Evolutionary conservation across 805 yeast genomes (phyloP), one percentile per base, ranked within the genome.

Genomic region (Wickerhamiella domercqiae): DNA sequence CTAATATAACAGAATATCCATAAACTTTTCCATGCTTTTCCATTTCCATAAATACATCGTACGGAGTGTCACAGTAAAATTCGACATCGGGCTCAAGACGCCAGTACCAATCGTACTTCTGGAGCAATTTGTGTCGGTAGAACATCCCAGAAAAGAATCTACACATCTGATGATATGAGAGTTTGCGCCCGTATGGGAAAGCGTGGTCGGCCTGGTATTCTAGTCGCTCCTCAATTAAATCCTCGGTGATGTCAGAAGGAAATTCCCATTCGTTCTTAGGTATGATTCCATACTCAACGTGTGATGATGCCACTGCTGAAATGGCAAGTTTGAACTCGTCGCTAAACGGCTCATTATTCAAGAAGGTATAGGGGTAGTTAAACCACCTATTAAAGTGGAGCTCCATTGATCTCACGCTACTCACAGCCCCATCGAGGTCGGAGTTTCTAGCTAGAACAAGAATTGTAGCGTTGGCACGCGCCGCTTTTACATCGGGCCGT

Each of bases 301-400:
- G 54, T 0, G 86, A 71, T 7, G 64, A 60, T 3, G 90, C 77
- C 37, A 70, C 60, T 31, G 63, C 53, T 11, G 47, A 36, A 0
- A 83, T 75, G 1, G 64, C 58, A 2, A 48, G 49, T 48, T 68
- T 71, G 56, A 90, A 90, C 15, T 73, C 68, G 2, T 69, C 68
- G 17, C 66, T 63, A 50, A 87, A 86, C 14, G 71, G 74, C 41
- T 70, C 84, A 55, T 87, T 82, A 53, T 86, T 87, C 15, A 90
- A 57, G 48, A 90, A 82, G 1, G 82, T 77, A 76, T 93, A 90
- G 0, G 95, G 96, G 54, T 90, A 90, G 47, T 78, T 70, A 56
- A 67, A 90, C 94, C 94, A 83, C 49, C 86, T 86, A 55, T 87
- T 87, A 61, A 86, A 87, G 54, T 78, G 94, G 19, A 81, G 64